Evolutionary conservation across 139 green algal species (phyloP).

Genomic region (Chara braunii): DNA sequence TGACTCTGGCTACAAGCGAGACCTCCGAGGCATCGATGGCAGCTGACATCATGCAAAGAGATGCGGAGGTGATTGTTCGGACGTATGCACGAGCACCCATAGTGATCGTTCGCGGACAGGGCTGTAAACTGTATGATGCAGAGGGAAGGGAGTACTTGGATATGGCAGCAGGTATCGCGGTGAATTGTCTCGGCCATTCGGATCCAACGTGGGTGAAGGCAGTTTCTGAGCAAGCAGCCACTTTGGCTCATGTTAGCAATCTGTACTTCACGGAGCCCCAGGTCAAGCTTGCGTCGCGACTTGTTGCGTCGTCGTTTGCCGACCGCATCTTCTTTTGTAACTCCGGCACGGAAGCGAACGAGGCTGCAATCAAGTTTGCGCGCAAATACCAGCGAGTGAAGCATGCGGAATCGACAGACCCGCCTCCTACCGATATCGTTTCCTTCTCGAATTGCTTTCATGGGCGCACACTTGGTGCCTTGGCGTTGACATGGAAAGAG

Average conservation of each 20-base stretch:
- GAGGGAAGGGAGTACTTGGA: constrained; percentile 85
- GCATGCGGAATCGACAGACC: not conserved
- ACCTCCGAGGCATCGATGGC: constrained; percentile 5
- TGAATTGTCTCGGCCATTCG: constrained; percentile 89
- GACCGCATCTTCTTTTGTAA: constrained; percentile 97
- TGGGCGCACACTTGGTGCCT: constrained; percentile 90
- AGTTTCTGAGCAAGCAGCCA: constrained; percentile 65
- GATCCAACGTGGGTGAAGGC: constrained; percentile 75
- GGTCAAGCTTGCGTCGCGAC: constrained; percentile 76
- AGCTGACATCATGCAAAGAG: constrained; percentile 20
- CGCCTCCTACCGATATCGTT: constrained; percentile 68
- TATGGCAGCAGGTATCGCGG: constrained; percentile 91
- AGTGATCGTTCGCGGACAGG: constrained; percentile 67
- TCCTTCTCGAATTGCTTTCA: constrained; percentile 92
- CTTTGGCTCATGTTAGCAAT: constrained; percentile 85
- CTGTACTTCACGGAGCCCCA: constrained; percentile 86
- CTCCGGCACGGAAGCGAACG: constrained; percentile 94
- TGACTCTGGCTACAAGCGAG: too few relatives aligned
- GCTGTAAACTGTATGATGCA: constrained; percentile 69
- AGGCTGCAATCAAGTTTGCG: constrained; percentile 97
- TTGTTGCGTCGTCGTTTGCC: constrained; percentile 82
- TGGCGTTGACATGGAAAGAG: constrained; percentile 89
- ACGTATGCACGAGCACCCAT: constrained; percentile 46
- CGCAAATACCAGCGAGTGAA: constrained; percentile 79
- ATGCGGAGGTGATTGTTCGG: constrained; percentile 36